Evolutionary conservation across 331 rosid genomes (phyloP), one percentile per base, ranked within the genome.

Genomic region (Malus hybrid): DNA sequence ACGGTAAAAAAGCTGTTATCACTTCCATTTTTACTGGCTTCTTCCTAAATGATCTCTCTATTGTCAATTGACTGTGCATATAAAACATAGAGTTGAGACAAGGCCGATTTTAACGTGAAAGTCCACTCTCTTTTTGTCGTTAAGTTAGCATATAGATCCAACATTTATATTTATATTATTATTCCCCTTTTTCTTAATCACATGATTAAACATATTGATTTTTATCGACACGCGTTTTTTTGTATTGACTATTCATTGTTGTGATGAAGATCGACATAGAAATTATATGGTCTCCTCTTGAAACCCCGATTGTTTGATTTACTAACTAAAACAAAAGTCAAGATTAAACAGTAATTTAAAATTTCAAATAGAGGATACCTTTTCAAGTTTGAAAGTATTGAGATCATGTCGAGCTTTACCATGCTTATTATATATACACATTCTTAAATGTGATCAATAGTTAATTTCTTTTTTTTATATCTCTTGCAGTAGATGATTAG

Each of bases 1-100:
- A 78, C 67, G 24, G 60, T 53, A 10, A 78, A 86, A 86, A 87
- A 42, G 89, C 87, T 74, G 85, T 48, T 72, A 12, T 22, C 70
- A 63, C 22, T 70, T 61, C 81, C 56, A 30, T 36, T 65, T 61
- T 82, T 32, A 6, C 36, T 14, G 34, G n/a, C 36, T 13, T 26
- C 39, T 29, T 62, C 11, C 39, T 16, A 52, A 52, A 18, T 16
- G 57, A 48, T 7, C 39, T 52, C 20, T 16, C 20, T 0, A 22
- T 20, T 4, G 7, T 58, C 63, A 10, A 58, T 58, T 58, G 30
- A 22, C 29, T 2, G 16, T 2, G 30, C 26, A 22, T 12, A 22
- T 57, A 10, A 22, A 22, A 24, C 30, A 22, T 58, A 42, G 46
- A 42, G 63, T n/a, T 12, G 30, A 10, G 46, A 42, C 46, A 42